Evolutionary conservation across 495 filamentous ascomycete genomes (phyloP), one percentile per base, ranked within the genome.

Genomic region (Penicillium tannophilum): DNA sequence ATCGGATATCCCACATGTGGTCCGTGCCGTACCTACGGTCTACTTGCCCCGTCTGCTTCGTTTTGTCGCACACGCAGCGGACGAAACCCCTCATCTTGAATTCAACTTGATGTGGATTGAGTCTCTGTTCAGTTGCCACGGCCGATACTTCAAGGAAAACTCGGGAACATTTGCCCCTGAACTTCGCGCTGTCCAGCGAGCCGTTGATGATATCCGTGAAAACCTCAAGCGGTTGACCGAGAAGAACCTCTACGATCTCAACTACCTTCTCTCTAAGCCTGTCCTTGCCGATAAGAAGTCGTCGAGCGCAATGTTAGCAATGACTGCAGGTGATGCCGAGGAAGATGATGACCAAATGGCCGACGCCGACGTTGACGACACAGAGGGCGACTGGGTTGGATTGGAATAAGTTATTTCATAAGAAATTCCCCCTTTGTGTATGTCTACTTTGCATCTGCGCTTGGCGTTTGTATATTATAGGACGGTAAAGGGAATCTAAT

Each of bases 41-140:
- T 98, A 98, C 70, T 81, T 98, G 5, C 82, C 86, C 45, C 83
- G 88, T 33, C 74, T 97, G 16, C 74, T 98, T 44, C 84, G 91
- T 44, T 94, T 93, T 57, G 86, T 97, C n/a, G 90, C 90, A 4
- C 79, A 86, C 45, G 89, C 91, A 59, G 88, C 88, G n/a, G 93
- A 97, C 62, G 88, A 94, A 60, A 91, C 85, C 1, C 93, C 93
- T 2, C 92, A 96, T 76, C 78, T 98, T 19, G 94, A 98, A 72
- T 94, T 97, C 73, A 93, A 93, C 68, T 75, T 98, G 55, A 69
- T 92, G 14, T 98, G 94, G 94, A 87, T 97, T 60, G 89, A 93
- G 69, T 83, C 88, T n/a, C 69, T 97, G 30, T 77, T 97, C 58
- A 86, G 86, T 61, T 83, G 79, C 59, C 94, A 97, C 71, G 94